Conservation (phyloP, 441 rosid species). For the Erodium moschatum region DNA sequence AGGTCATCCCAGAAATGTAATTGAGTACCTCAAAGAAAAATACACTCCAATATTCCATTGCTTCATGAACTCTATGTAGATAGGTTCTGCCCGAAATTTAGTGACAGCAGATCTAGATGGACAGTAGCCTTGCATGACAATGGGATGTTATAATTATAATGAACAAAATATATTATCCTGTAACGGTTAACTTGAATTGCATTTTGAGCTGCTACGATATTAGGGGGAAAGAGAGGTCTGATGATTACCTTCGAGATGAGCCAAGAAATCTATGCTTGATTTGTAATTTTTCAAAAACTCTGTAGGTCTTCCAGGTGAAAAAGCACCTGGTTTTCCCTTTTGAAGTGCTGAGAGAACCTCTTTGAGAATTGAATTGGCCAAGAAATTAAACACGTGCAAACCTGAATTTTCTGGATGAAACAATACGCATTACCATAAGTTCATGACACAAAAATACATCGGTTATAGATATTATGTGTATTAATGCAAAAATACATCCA, state of each 20-base stretch:
- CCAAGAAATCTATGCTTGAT: slow-evolving; percentile 77
- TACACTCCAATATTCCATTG: slow-evolving; percentile 93
- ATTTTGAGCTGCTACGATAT: background rate
- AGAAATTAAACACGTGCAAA: slow-evolving; percentile 84
- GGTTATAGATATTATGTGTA: background rate
- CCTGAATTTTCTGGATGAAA: slow-evolving; percentile 70
- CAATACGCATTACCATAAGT: slow-evolving; percentile 11
- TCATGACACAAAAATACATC: background rate
- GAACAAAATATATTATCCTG: slow-evolving; percentile 22
- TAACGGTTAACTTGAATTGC: slow-evolving; percentile 6
- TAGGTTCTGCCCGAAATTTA: slow-evolving; percentile 64
- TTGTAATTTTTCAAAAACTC: slow-evolving; percentile 85
- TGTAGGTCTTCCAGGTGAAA: slow-evolving; percentile 94
- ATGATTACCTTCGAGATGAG: slow-evolving; percentile 76
- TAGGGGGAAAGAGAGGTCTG: slow-evolving; percentile 4
- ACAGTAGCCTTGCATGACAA: slow-evolving; percentile 81
- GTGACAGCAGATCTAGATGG: slow-evolving; percentile 85
- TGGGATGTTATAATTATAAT: slow-evolving; percentile 30
- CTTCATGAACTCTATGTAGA: slow-evolving; percentile 74
- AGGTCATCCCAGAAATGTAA: slow-evolving; percentile 17
- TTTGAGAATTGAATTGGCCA: slow-evolving; percentile 89
- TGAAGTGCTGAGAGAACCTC: slow-evolving; percentile 79
- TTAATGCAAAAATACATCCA: background rate
- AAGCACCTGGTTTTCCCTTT: slow-evolving; percentile 85
- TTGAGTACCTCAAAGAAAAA: slow-evolving; percentile 73